Percentiles rank a stretch among this genome's conserved stretches.
phyloP scores from a whole-genome alignment of 352 stramenopile species.

The Aphanomyces invadans region DNA sequence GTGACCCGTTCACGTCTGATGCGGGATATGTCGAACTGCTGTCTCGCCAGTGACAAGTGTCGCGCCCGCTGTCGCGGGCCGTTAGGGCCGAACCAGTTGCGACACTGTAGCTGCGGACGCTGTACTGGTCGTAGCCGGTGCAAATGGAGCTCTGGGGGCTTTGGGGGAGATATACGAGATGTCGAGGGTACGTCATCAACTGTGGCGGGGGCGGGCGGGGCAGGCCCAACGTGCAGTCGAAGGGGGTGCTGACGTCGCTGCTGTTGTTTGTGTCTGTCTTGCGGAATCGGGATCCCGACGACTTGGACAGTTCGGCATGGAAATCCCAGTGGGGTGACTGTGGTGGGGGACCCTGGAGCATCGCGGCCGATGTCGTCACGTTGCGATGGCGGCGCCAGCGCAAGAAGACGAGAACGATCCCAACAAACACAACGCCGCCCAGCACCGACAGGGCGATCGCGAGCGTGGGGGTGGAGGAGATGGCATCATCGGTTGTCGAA shows the following conservation, averaged over 20 bases:
- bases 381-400: background rate
- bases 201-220: no score
- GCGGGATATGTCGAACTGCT: background rate
- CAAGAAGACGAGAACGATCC: background rate
- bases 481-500: background rate
- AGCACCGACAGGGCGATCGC: background rate
- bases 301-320: background rate
- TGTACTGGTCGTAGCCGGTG: conserved; percentile 16
- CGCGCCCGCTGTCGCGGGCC: background rate
- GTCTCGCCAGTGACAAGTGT: background rate
- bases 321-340: background rate
- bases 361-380: background rate
- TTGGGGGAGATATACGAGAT: background rate
- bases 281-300: background rate
- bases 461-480: background rate
- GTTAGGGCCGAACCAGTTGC: background rate
- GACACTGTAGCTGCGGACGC: background rate
- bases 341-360: background rate
- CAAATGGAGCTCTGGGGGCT: conserved; percentile 18
- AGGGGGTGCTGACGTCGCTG: background rate
- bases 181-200: background rate
- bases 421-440: background rate
- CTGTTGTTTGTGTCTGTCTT: background rate
- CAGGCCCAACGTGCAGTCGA: background rate
- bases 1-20: background rate